Base-by-base conservation (phyloP, 305 asterid genomes). In the Euphrasia arctica region DNA sequence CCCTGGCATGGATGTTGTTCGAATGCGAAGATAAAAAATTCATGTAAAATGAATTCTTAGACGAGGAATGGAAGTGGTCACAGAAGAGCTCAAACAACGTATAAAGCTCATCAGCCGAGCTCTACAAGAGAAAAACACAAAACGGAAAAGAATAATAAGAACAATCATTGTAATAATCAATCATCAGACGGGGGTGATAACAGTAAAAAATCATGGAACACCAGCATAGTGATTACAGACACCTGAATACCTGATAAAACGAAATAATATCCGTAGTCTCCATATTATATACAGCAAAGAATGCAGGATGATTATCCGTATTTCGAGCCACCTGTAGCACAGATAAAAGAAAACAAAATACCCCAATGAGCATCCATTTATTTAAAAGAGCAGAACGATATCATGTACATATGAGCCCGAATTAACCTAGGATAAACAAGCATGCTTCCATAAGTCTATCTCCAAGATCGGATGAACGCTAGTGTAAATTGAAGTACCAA, bases 231-330 rank as follows among this genome's bases (percentile, higher is more conserved):
- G 9, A 27, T 52, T 54, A 47, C 60, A 62, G 65, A 4, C 7
- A 89, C 97, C 97, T 86, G 96, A 86, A 4, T n/a, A 89, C 97
- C 97, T 86, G 96, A 86, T 82, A 79, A 78, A 93, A 90, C 31
- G 99, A 86, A 76, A 88, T 70, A 69, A 93, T 80, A 76, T 90
- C 95, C 62, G 96, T 77, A 1, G 95, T 85, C 84, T 90, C 99
- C 97, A 93, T 90, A 72, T 93, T 84, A 79, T 93, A 93, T 74
- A 93, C 95, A 79, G 94, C 99, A 80, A 93, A 86, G 72, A 93
- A 93, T 67, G 99, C 93, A 62, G 95, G 96, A 73, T 93, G 95
- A 72, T 69, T 93, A 68, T 93, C 99, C 4, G 92, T 80, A 78
- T 78, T 88, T 70, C 95, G 83, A 12, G 94, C 85, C 68, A 90